Conservation (phyloP, 2,329 filamentous ascomycete genomes). For the Metarhizium robertsii region DNA sequence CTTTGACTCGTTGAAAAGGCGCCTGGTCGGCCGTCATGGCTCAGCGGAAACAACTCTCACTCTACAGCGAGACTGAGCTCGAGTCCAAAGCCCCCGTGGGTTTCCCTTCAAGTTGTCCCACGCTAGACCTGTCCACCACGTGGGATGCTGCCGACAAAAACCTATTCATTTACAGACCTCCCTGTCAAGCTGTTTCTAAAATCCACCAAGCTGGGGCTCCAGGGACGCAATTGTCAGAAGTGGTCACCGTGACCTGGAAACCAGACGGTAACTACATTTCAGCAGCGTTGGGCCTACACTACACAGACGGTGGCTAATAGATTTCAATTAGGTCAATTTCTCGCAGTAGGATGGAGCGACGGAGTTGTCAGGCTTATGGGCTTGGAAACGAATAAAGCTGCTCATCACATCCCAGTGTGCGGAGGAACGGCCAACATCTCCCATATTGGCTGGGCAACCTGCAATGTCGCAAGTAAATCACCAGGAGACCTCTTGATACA, state of each 20-base stretch:
- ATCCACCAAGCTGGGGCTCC: constrained; percentile 34
- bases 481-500: constrained; percentile 1
- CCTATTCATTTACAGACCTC: constrained; percentile 69
- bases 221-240: constrained; percentile 30
- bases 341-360: constrained; percentile 80
- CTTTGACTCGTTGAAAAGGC: not conserved
- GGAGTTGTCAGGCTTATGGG: constrained; percentile 68
- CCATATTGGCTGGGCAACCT: constrained; percentile 46
- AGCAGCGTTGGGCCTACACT: not conserved
- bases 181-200: constrained; percentile 56
- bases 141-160: constrained; percentile 56
- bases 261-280: constrained; percentile 45
- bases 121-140: constrained; percentile 73
- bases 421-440: constrained; percentile 34
- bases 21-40: constrained; percentile 14
- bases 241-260: constrained; percentile 53
- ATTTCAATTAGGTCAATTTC: constrained; percentile 50
- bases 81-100: constrained; percentile 43
- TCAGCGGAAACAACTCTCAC: constrained; percentile 27
- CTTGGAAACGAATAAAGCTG: constrained; percentile 70
- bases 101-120: constrained; percentile 68
- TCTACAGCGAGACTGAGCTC: constrained; percentile 49
- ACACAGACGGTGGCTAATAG: not conserved
- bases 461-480: constrained; percentile 25
- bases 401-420: constrained; percentile 58